Evolutionary conservation across 768 basidiomycete species (phyloP), one percentile per base, ranked within the genome.

Genomic region (Suillus subaureus): DNA sequence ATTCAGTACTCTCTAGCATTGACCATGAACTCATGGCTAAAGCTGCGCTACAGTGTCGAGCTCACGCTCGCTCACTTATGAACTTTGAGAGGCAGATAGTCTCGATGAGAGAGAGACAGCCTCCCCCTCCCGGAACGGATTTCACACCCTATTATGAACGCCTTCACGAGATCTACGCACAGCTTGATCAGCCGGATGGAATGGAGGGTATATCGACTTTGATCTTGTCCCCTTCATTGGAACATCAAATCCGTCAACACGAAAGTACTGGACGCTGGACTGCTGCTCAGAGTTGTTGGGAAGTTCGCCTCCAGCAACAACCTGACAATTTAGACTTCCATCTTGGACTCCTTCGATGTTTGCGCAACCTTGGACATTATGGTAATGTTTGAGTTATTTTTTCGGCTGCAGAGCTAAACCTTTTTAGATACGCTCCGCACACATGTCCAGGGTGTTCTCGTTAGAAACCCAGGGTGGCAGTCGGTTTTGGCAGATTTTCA

Each of bases 271-370:
- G 97, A 0, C 85, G 89, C 51, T 99, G 97, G 97, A 99, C 97
- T 2, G 92, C 96, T 11, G 97, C 97, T 9, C 97, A 99, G 77
- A 99, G 97, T 72, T 99, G 97, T 72, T 99, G 97, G 97, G 97
- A 99, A 77, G 89, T 99, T 15, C 86, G 90, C 57, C 82, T 99
- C 18, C 97, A 98, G 73, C 89, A 93, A 65, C 88, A 89, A 26
- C 96, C 97, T 0, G 89, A 97, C 71, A 95, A 97, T 69, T 83
- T 97, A 6, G 87, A 91, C 28, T 91, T 89, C 67, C 97, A 99
- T 75, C 77, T 96, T 18, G 97, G 97, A 16, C 83, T 99, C 12
- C 77, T 98, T 67, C 87, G 94, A 57, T 99, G 97, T 74, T 82
- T 99, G 63, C 84, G 94, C 26, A 97, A 98, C 73, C 83, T 99